Conservation (phyloP, 106 monocot species). For the Chionographis japonica region DNA sequence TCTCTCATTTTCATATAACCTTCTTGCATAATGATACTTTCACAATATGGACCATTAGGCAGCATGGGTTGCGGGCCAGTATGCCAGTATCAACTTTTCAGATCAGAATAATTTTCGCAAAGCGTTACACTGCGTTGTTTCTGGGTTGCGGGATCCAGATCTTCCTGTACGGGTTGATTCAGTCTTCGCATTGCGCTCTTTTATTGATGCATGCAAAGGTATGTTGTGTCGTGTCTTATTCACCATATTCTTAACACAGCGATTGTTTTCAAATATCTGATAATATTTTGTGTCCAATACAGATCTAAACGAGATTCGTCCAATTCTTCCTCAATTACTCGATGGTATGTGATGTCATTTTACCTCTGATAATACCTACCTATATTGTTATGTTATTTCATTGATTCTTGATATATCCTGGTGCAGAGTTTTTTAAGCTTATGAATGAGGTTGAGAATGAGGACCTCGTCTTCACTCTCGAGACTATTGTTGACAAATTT, state of each 20-base stretch:
- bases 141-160: slow-evolving; percentile 88
- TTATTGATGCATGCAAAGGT: slow-evolving; percentile 98
- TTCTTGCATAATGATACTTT: background rate
- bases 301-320: slow-evolving; percentile 96
- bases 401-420: slow-evolving; percentile 1
- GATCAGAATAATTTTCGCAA: slow-evolving; percentile 80
- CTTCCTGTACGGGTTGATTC: slow-evolving; percentile 99
- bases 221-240: background rate
- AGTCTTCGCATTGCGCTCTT: slow-evolving; percentile 94
- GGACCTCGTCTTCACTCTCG: slow-evolving; percentile 97
- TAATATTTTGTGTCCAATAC: slow-evolving; percentile 16
- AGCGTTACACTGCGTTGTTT: slow-evolving; percentile 75
- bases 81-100: slow-evolving; percentile 80
- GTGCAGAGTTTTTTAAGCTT: slow-evolving; percentile 92
- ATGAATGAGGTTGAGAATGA: slow-evolving; percentile 99
- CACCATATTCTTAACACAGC: background rate
- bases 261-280: slow-evolving; percentile 8
- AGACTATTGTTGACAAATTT: slow-evolving; percentile 97
- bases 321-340: slow-evolving; percentile 89
- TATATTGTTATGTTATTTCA: background rate
- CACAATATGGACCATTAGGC: slow-evolving; percentile 40
- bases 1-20: too few species aligned
- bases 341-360: slow-evolving; percentile 61
- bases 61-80: slow-evolving; percentile 98
- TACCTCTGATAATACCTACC: background rate